Conservation (phyloP, 805 yeast genomes). For the Yamadazyma nakazawae region DNA sequence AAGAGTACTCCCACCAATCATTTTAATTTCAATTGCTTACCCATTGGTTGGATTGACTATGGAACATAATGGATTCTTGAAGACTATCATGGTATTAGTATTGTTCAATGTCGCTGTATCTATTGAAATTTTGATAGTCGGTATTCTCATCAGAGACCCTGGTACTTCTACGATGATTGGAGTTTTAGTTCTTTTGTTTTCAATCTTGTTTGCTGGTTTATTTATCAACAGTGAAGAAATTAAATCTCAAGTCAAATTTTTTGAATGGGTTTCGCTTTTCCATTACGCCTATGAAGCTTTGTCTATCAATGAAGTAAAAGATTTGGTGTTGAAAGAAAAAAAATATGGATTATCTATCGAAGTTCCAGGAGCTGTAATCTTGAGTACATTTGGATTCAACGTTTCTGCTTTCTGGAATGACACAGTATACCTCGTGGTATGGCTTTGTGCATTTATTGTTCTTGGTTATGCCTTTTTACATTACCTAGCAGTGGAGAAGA, state of each 20-base stretch:
- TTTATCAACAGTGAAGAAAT: slow-evolving; percentile 77
- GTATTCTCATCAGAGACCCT: slow-evolving; percentile 81
- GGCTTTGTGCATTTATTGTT: slow-evolving; percentile 56
- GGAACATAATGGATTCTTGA: slow-evolving; percentile 69
- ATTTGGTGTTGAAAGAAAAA: slow-evolving; percentile 76
- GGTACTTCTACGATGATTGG: slow-evolving; percentile 91
- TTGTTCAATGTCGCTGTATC: slow-evolving; percentile 86
- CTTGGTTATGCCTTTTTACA: slow-evolving; percentile 77
- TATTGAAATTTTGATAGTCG: slow-evolving; percentile 79
- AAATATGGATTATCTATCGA: slow-evolving; percentile 92
- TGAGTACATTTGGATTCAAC: slow-evolving; percentile 92
- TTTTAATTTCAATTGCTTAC: slow-evolving; percentile 75
- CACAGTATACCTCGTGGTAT: slow-evolving; percentile 53
- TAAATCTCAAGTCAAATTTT: slow-evolving; percentile 54
- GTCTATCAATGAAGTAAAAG: slow-evolving; percentile 87
- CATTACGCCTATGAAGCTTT: slow-evolving; percentile 95
- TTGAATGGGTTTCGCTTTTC: slow-evolving; percentile 84
- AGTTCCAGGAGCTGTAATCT: slow-evolving; percentile 96
- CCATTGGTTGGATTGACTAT: slow-evolving; percentile 87
- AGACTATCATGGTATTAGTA: slow-evolving; percentile 65
- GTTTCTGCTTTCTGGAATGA: slow-evolving; percentile 74
- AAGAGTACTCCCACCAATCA: slow-evolving; percentile 86
- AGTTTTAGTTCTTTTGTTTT: slow-evolving; percentile 76
- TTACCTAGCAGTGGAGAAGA: slow-evolving; percentile 68
- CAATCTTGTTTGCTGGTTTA: slow-evolving; percentile 88